phyloP scores from a whole-genome alignment of 352 stramenopile genomes.

The Pythium graminicola region DNA sequence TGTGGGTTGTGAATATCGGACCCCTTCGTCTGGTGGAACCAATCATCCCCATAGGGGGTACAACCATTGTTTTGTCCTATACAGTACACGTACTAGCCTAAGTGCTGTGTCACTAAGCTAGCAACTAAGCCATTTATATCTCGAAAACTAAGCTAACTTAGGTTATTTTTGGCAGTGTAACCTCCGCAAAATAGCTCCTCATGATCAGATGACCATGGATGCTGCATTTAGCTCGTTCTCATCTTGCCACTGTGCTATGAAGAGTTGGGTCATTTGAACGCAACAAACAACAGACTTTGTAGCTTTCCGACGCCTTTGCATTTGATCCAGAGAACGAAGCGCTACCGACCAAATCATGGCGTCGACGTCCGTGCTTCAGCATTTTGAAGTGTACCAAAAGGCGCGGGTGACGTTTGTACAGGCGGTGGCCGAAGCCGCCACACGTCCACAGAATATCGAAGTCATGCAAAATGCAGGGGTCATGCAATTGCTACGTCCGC shows the following conservation, averaged over 20 bases:
- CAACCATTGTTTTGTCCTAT: conserved; percentile 13
- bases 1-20: background rate
- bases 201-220: background rate
- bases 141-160: background rate
- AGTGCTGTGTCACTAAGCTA: no score
- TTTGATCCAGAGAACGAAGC: background rate
- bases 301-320: no score
- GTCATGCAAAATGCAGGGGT: conserved; percentile 95
- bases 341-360: conserved; percentile 39
- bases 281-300: background rate
- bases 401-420: conserved; percentile 93
- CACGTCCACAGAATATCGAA: conserved; percentile 94
- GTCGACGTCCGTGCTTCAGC: conserved; percentile 87
- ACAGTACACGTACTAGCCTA: conserved; percentile 7
- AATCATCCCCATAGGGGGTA: conserved; percentile 13
- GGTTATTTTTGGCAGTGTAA: conserved; percentile 21
- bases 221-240: conserved; percentile 12
- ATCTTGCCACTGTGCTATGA: no score
- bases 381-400: conserved; percentile 96
- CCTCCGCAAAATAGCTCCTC: conserved; percentile 18
- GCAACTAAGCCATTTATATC: no score
- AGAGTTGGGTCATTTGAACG: no score
- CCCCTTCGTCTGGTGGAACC: conserved; percentile 7
- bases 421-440: conserved; percentile 89
- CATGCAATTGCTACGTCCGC: conserved; percentile 91